Percentiles rank a stretch among this genome's conserved stretches.
These are phyloP conservation scores for Artemisia tridentata DNA, from an alignment of 129 eudicot species.

Conservation along the genomic window DNA sequence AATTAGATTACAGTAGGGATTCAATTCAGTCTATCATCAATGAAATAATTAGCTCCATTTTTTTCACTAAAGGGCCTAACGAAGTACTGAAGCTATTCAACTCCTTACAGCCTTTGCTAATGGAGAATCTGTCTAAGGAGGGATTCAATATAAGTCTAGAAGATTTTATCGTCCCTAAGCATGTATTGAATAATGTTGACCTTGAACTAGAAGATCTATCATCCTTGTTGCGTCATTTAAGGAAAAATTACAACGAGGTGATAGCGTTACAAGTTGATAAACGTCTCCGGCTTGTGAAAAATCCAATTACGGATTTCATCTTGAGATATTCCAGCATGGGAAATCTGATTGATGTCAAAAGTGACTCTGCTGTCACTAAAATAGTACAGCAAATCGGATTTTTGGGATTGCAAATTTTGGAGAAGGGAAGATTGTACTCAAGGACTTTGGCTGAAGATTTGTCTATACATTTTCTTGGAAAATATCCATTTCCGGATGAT, in stretches of 20 bases:
- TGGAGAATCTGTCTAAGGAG: conserved; percentile 67
- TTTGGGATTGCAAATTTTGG: conserved; percentile 66
- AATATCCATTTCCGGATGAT: conserved; percentile 50
- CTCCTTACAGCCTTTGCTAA: conserved; percentile 69
- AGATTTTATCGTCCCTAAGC: conserved; percentile 53
- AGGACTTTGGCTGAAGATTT: conserved; percentile 62
- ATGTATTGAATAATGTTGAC: conserved; percentile 34
- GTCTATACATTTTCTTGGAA: conserved; percentile 49
- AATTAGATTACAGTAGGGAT: conserved; percentile 60
- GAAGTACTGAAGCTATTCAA: conserved; percentile 70
- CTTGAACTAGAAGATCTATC: conserved; percentile 42
- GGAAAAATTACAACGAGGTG: conserved; percentile 55
- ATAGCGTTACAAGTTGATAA: conserved; percentile 58
- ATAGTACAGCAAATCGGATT: conserved; percentile 87
- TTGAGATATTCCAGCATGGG: conserved; percentile 68
- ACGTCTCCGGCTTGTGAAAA: conserved; percentile 43
- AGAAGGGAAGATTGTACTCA: conserved; percentile 68
- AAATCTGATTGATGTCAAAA: conserved; percentile 64
- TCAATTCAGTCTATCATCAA: conserved; percentile 47
- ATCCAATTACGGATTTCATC: conserved; percentile 54
- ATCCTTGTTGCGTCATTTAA: conserved; percentile 47
- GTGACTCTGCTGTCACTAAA: conserved; percentile 78
- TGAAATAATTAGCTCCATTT: conserved; percentile 69
- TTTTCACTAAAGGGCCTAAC: conserved; percentile 70
- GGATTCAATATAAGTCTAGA: conserved; percentile 75